phyloP scores from a whole-genome alignment of 2,329 filamentous ascomycete genomes.

The Cadophora malorum region DNA sequence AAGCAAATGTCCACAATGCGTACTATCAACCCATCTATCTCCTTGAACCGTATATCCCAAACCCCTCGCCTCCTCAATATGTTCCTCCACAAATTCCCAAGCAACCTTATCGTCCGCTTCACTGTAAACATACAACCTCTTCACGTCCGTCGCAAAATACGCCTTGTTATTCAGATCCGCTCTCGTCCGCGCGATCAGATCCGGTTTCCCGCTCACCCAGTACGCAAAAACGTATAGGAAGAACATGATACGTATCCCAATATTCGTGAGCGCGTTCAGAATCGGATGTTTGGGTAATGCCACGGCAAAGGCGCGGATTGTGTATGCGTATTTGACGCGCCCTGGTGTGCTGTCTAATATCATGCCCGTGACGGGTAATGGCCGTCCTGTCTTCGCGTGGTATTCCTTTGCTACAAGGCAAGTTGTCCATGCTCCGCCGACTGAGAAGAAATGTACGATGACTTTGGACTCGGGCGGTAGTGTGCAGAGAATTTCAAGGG shows the following conservation, averaged over 20 bases:
- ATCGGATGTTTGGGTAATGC: slow-evolving; percentile 39
- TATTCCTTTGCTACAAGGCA: slow-evolving; percentile 50
- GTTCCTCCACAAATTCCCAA: slow-evolving; percentile 40
- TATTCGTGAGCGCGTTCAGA: slow-evolving; percentile 23
- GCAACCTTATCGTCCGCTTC: slow-evolving; percentile 39
- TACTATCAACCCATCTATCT: slow-evolving; percentile 35
- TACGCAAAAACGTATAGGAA: slow-evolving; percentile 18
- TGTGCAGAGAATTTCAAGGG: slow-evolving; percentile 46
- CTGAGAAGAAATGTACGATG: slow-evolving; percentile 57
- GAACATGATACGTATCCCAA: slow-evolving; percentile 28
- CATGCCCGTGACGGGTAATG: slow-evolving; percentile 49
- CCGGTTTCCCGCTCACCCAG: slow-evolving; percentile 20
- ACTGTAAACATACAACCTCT: slow-evolving; percentile 42
- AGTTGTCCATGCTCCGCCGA: slow-evolving; percentile 53
- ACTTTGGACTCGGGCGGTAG: slow-evolving; percentile 34
- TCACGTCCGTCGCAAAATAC: slow-evolving; percentile 30
- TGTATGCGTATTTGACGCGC: slow-evolving; percentile 29
- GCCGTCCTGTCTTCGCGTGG: slow-evolving; percentile 41
- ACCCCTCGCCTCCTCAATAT: slow-evolving; percentile 37
- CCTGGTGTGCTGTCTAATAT: slow-evolving; percentile 54
- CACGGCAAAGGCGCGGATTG: slow-evolving; percentile 36
- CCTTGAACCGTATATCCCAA: slow-evolving; percentile 32
- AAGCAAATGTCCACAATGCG: slow-evolving; percentile 39
- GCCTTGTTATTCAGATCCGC: slow-evolving; percentile 36
- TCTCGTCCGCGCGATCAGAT: slow-evolving; percentile 31